A percentile compares a stretch with the other conserved stretches of the same genome.
Conservation (phyloP, 2,329 filamentous ascomycete species). For the Microsporum canis region DNA sequence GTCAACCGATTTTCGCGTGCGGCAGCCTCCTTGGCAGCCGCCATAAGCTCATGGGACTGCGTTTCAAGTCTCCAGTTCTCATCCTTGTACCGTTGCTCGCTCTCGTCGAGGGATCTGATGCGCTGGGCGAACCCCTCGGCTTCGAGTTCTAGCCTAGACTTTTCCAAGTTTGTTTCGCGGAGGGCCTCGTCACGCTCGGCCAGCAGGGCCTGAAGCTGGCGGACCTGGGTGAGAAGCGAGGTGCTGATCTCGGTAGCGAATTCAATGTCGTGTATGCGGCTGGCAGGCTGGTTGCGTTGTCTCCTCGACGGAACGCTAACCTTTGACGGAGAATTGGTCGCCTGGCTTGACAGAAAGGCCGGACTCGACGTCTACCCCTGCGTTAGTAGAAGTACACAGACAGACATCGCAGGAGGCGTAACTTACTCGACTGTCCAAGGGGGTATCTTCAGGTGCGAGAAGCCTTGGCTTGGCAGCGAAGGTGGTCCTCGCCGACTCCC, state of each 20-base stretch:
- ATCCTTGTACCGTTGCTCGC: conserved; percentile 91
- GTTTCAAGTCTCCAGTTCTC: conserved; percentile 98
- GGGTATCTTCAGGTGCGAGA: conserved; percentile 54
- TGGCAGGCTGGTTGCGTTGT: conserved; percentile 78
- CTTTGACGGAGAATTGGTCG: conserved; percentile 78
- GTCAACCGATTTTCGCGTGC: conserved; percentile 75
- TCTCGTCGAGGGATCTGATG: conserved; percentile 75
- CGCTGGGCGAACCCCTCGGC: conserved; percentile 68
- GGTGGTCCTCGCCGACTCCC: conserved; percentile 80
- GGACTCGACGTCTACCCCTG: conserved; percentile 52
- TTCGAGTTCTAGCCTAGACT: conserved; percentile 70
- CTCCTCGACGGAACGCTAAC: conserved; percentile 76
- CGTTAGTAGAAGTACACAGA: conserved; percentile 4
- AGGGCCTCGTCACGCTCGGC: conserved; percentile 80
- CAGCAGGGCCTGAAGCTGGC: conserved; percentile 74
- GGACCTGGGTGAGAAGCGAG: conserved; percentile 83
- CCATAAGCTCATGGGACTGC: conserved; percentile 70
- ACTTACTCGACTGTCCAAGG: conserved; percentile 37
- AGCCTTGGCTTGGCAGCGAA: conserved; percentile 69
- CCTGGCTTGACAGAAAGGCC: conserved; percentile 71
- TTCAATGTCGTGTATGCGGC: conserved; percentile 86
- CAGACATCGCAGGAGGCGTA: conserved; percentile 11
- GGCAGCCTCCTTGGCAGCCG: conserved; percentile 60
- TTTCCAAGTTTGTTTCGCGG: conserved; percentile 61
- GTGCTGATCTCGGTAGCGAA: conserved; percentile 98